Conservation (phyloP, 106 monocot species). For the Gastrodia elata region DNA sequence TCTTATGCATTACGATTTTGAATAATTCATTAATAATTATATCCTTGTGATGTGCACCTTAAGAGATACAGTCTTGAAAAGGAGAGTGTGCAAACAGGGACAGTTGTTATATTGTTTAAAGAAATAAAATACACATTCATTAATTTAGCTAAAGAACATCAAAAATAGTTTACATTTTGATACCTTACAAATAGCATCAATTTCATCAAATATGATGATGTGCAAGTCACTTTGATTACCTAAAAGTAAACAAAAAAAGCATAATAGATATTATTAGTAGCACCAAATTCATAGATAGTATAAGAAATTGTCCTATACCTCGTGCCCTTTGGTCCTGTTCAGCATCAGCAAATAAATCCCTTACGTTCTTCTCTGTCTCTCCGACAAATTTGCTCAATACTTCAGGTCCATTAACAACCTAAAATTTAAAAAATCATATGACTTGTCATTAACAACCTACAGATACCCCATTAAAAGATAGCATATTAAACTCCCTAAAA, state of each 20-base stretch:
- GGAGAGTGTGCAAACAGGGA: neutral
- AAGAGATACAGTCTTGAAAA: neutral
- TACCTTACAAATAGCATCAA: slow-evolving; percentile 99
- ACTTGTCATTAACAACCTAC: neutral
- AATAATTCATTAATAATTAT: too few species aligned
- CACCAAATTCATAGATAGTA: neutral
- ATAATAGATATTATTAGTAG: neutral
- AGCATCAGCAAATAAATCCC: slow-evolving; percentile 99
- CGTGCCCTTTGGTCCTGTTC: slow-evolving; percentile 78
- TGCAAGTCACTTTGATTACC: slow-evolving; percentile 98
- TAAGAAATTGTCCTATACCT: slow-evolving; percentile 28
- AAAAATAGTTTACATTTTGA: neutral
- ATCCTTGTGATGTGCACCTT: too few species aligned
- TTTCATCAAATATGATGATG: slow-evolving; percentile 99
- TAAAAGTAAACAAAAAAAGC: slow-evolving; percentile 25
- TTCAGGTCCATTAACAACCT: slow-evolving; percentile 99
- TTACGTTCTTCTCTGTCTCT: slow-evolving; percentile 97
- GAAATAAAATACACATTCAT: neutral
- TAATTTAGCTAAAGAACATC: neutral
- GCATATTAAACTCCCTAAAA: neutral
- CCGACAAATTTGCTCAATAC: slow-evolving; percentile 97
- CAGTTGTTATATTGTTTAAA: neutral
- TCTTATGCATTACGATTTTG: too few species aligned
- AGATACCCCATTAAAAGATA: neutral
- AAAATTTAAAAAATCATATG: slow-evolving; percentile 2